Evolutionary conservation across 805 yeast species (phyloP).

Genomic region (Candida ipomoeae): DNA sequence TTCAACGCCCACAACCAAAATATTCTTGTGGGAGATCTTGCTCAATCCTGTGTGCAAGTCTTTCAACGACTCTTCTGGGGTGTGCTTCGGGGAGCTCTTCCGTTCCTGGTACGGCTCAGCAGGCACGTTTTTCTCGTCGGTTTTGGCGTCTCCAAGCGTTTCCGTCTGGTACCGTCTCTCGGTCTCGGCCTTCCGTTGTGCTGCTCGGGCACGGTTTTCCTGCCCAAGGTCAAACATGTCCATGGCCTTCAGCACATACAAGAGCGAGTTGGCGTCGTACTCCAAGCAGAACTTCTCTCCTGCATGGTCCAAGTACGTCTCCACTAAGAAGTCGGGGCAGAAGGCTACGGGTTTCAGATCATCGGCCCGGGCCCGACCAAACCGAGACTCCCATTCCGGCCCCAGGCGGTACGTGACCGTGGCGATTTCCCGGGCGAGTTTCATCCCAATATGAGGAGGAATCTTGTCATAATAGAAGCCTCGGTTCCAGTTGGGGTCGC

Average conservation of each 20-base stretch:
- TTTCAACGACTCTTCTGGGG: constrained; percentile 50
- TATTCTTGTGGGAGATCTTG: constrained; percentile 57
- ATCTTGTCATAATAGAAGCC: constrained; percentile 77
- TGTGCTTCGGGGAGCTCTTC: constrained; percentile 41
- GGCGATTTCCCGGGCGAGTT: constrained; percentile 87
- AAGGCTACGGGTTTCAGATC: constrained; percentile 76
- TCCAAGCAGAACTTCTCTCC: constrained; percentile 92
- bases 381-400: constrained; percentile 94
- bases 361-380: constrained; percentile 84
- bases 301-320: constrained; percentile 89
- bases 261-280: constrained; percentile 84
- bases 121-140: constrained; percentile 32
- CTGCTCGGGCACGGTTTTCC: constrained; percentile 43
- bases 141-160: neutral
- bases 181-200: constrained; percentile 35
- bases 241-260: constrained; percentile 91
- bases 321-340: constrained; percentile 90
- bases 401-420: constrained; percentile 93
- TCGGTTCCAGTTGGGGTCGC: constrained; percentile 92
- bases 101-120: constrained; percentile 51
- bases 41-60: constrained; percentile 68
- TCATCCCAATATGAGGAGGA: constrained; percentile 95
- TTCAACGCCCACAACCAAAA: constrained; percentile 86
- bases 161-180: constrained; percentile 17
- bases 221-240: constrained; percentile 80